Conservation (phyloP, 805 yeast genomes). For the Suhomyces sp. region DNA sequence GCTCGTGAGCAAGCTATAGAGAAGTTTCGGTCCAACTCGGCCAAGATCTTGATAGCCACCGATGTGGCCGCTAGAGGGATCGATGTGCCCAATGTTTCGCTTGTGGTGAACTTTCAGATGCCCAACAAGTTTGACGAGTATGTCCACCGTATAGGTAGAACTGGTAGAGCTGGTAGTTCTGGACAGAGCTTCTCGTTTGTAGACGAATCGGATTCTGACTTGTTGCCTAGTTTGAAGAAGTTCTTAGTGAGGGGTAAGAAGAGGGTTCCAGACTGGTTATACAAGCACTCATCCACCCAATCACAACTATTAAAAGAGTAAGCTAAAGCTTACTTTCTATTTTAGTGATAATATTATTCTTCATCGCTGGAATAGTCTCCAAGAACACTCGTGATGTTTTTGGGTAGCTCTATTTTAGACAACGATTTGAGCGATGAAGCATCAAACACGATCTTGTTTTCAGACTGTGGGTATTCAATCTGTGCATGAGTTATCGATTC, state of each 20-base stretch:
- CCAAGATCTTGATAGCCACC: conserved; percentile 77
- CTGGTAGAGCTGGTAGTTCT: conserved; percentile 87
- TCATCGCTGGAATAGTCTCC: conserved; percentile 33
- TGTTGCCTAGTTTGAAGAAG: conserved; percentile 49
- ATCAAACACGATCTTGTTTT: conserved; percentile 6
- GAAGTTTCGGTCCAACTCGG: conserved; percentile 52
- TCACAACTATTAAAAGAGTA: conserved; percentile 7
- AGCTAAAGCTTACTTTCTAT: background rate
- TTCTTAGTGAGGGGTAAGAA: conserved; percentile 41
- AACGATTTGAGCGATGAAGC: conserved; percentile 7
- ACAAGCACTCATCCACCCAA: conserved; percentile 13
- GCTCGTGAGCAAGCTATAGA: conserved; percentile 77
- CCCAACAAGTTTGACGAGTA: conserved; percentile 74
- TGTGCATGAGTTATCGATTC: background rate
- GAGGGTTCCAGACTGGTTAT: conserved; percentile 28
- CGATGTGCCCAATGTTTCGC: conserved; percentile 81
- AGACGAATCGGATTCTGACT: conserved; percentile 51
- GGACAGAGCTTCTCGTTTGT: conserved; percentile 79
- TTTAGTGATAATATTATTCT: conserved; percentile 7
- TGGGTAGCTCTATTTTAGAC: conserved; percentile 4
- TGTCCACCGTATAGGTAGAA: conserved; percentile 91
- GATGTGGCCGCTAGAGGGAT: conserved; percentile 96
- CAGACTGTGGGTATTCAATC: background rate
- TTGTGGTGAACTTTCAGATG: conserved; percentile 88
- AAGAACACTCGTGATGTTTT: conserved; percentile 9